Evolutionary conservation across 306 rosid species (phyloP), one percentile per base, ranked within the genome.

Genomic region (Vigna mungo): DNA sequence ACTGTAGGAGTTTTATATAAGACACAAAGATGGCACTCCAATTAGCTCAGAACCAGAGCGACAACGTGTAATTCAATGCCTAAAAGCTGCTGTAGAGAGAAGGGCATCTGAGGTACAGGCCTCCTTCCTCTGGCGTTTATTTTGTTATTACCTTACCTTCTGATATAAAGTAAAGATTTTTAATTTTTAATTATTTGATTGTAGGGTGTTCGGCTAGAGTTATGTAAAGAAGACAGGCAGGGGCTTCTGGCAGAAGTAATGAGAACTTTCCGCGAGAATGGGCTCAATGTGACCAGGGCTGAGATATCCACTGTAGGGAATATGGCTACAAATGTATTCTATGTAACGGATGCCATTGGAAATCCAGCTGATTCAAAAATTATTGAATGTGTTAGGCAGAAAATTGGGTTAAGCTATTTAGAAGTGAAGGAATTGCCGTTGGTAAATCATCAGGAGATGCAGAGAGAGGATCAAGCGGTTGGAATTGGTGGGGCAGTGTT

Each of bases 41-140:
- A 95, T 95, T 53, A 95, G 97, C 79, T 95, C 99, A 47, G 99
- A 92, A 71, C 85, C 99, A 0, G 99, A 95, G 71, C 82, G 90
- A 48, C 97, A 90, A 46, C 90, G 97, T 0, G 99, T 95, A 7
- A 95, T 92, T 65, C 97, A 86, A 62, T 95, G 99, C 80, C 78
- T 95, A 84, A 80, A 88, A 81, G 97, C 99, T 58, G 88, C 99
- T 0, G 87, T 95, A 55, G 84, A 92, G 78, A 89, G 99, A 84
- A 87, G 99, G 78, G 86, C 93, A n/a, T 90, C 91, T 68, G 92
- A 89, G 93, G 99, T 92, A 84, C 18, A 1, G 32, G 60, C 18
- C 71, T 21, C 18, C 15, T 54, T 34, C 54, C 36, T 44, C 52
- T 81, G 49, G 30, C 61, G 41, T 32, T 51, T 80, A 25, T 59